phyloP scores from a whole-genome alignment of 257 asterid genomes.

The Capsicum rhomboideum region DNA sequence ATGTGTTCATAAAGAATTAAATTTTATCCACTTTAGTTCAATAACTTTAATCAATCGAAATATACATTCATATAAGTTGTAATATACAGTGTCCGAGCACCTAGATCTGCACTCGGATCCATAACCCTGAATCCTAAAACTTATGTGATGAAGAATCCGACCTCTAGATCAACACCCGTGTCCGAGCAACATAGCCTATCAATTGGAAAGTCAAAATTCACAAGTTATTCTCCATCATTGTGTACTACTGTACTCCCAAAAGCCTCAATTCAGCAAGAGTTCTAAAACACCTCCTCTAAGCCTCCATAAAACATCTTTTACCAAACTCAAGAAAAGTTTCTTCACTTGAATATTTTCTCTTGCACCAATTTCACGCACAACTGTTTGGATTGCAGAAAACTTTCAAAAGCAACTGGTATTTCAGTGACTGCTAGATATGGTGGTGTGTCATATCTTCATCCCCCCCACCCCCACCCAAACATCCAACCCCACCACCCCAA shows the following conservation, averaged over 20 bases:
- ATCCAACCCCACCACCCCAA: neutral
- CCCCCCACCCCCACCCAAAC: neutral
- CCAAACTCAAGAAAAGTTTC: neutral
- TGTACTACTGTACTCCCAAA: neutral
- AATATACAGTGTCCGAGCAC: neutral
- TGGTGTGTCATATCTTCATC: no score
- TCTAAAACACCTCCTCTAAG: neutral
- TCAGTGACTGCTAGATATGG: neutral
- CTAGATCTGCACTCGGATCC: neutral
- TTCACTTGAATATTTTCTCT: neutral
- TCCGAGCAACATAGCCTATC: neutral
- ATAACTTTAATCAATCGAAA: neutral
- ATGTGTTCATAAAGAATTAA: neutral
- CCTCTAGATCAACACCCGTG: neutral
- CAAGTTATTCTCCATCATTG: neutral
- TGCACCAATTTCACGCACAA: neutral
- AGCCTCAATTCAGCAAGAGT: neutral
- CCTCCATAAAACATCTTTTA: neutral
- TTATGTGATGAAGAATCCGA: neutral
- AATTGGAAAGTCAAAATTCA: neutral
- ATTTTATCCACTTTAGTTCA: neutral
- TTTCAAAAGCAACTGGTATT: neutral
- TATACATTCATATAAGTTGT: no score
- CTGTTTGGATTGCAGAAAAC: neutral
- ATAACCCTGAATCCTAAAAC: neutral